phyloP scores from a whole-genome alignment of 2,329 filamentous ascomycete species.

The Claviceps lovelessii region DNA sequence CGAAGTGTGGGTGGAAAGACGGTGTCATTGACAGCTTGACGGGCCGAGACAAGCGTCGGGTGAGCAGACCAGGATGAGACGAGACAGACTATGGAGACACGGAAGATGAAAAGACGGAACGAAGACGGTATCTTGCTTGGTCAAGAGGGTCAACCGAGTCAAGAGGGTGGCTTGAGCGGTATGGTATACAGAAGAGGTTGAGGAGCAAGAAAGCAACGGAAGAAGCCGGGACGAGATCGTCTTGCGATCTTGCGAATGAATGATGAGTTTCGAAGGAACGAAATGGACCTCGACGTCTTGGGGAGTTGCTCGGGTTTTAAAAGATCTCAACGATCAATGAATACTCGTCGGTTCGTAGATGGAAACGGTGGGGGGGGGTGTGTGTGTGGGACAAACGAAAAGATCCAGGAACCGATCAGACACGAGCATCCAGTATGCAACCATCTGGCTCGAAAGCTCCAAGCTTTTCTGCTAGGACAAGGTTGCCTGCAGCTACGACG shows the following conservation, averaged over 20 bases:
- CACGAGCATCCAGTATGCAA: not conserved
- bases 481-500: conserved; percentile 19
- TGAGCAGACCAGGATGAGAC: not conserved
- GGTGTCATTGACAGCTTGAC: not conserved
- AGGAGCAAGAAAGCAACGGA: not conserved
- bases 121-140: not conserved
- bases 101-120: not conserved
- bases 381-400: not conserved
- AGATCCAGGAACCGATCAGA: conserved; percentile 7
- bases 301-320: conserved; percentile 4
- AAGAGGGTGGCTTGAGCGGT: not conserved
- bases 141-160: not conserved
- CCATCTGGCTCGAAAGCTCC: conserved; percentile 2
- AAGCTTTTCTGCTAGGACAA: conserved; percentile 7
- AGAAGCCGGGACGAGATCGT: not conserved
- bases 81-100: not conserved
- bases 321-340: conserved; percentile 3
- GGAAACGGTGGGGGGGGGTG: not conserved
- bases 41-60: not conserved
- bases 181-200: not conserved
- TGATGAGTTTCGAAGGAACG: not conserved
- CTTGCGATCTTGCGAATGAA: not conserved
- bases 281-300: not conserved
- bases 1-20: not conserved
- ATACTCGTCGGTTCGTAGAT: not conserved